Conservation (phyloP, 2,329 filamentous ascomycete genomes). For the Venturia pyrina region DNA sequence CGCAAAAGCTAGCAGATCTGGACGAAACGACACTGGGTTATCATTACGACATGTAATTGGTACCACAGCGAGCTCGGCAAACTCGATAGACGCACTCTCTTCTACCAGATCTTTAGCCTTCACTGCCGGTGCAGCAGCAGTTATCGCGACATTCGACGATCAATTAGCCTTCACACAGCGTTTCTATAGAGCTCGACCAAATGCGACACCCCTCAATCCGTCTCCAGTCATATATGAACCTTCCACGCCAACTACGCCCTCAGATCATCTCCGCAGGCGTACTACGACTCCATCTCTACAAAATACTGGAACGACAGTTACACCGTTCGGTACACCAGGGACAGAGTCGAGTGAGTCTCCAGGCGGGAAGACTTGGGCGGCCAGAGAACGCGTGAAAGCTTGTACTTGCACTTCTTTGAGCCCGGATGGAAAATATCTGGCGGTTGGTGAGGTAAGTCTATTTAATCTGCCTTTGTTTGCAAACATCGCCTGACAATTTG, state of each 20-base stretch:
- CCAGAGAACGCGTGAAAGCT: constrained; percentile 85
- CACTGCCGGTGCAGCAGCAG: constrained; percentile 86
- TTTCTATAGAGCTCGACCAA: constrained; percentile 80
- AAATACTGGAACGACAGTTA: constrained; percentile 35
- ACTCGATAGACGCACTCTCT: constrained; percentile 73
- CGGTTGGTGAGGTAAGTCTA: constrained; percentile 66
- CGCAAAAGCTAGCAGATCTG: constrained; percentile 42
- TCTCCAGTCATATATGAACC: constrained; percentile 43
- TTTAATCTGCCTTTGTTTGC: constrained; percentile 1
- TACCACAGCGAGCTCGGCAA: constrained; percentile 75
- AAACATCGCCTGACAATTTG: constrained; percentile 20
- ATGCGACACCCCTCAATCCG: constrained; percentile 55
- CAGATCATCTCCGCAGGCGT: constrained; percentile 45
- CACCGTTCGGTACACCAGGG: constrained; percentile 35
- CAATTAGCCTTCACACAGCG: constrained; percentile 58
- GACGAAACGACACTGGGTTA: constrained; percentile 41
- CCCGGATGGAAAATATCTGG: constrained; percentile 75
- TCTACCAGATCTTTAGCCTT: constrained; percentile 69
- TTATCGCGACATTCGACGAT: constrained; percentile 70
- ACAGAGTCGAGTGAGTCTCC: constrained; percentile 48
- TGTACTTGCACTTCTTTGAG: constrained; percentile 86
- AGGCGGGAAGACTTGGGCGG: constrained; percentile 67
- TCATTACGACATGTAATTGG: constrained; percentile 79
- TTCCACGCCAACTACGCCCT: constrained; percentile 44
- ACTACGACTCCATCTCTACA: constrained; percentile 43